phyloP scores from a whole-genome alignment of 805 yeast species.

The Lachancea waltii region DNA sequence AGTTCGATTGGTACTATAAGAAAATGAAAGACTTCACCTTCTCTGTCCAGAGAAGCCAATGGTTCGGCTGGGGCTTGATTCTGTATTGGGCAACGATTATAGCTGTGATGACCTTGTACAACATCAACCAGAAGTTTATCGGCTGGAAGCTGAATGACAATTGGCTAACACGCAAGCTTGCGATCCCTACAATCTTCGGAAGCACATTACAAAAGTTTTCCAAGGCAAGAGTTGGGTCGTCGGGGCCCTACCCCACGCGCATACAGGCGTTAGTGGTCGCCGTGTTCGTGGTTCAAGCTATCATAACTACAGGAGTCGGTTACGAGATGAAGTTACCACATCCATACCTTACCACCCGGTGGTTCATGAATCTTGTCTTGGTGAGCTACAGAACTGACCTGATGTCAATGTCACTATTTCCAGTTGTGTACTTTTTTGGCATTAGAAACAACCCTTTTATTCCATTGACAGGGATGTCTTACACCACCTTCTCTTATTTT shows the following conservation, averaged over 20 bases:
- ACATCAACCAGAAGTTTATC: conserved; percentile 24
- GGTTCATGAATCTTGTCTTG: conserved; percentile 31
- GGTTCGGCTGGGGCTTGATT: conserved; percentile 42
- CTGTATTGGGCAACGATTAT: conserved; percentile 38
- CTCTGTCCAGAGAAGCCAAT: conserved; percentile 35
- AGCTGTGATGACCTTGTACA: conserved; percentile 28
- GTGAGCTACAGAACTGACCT: conserved; percentile 52
- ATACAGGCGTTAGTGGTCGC: conserved; percentile 29
- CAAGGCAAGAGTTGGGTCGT: conserved; percentile 14
- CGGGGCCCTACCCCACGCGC: conserved; percentile 30
- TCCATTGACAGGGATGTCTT: conserved; percentile 54
- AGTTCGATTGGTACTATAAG: conserved; percentile 30
- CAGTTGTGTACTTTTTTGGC: conserved; percentile 56
- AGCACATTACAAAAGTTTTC: conserved; percentile 19
- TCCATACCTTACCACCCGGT: conserved; percentile 31
- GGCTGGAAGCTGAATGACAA: conserved; percentile 22
- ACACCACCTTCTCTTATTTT: conserved; percentile 50
- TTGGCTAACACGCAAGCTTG: conserved; percentile 21
- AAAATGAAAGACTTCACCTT: conserved; percentile 35
- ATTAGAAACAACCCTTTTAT: conserved; percentile 67
- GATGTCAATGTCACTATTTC: conserved; percentile 46
- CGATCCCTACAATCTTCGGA: conserved; percentile 27
- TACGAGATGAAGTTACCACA: conserved; percentile 35
- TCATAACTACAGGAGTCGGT: conserved; percentile 33
- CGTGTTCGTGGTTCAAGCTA: conserved; percentile 28